phyloP scores from a whole-genome alignment of 106 monocot genomes.

The Apostasia shenzhenica region DNA sequence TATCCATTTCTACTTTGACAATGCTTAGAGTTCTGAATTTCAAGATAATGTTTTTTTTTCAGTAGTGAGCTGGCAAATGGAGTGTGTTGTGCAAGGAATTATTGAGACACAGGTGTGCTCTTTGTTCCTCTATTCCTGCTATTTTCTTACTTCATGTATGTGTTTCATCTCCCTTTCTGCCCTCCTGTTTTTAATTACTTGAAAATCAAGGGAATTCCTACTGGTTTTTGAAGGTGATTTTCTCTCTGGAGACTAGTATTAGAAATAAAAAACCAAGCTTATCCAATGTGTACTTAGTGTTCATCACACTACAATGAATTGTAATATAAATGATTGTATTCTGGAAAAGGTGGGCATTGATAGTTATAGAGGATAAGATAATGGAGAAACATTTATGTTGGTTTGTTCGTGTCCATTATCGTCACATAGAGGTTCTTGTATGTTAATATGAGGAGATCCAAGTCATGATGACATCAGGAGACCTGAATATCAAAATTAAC shows the following conservation, averaged over 20 bases:
- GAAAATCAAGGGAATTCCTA: not conserved
- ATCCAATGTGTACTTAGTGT: too few relatives aligned
- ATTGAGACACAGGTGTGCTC: slow-evolving; percentile 60
- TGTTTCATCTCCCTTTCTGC: not conserved
- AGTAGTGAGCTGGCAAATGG: slow-evolving; percentile 19
- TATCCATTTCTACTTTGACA: not conserved
- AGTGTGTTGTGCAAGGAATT: slow-evolving; percentile 73
- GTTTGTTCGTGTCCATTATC: not conserved
- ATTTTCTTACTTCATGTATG: not conserved
- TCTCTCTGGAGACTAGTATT: not conserved
- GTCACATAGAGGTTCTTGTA: too few relatives aligned
- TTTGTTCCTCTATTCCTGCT: not conserved
- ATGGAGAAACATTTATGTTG: not conserved
- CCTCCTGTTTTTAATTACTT: not conserved
- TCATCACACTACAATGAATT: too few relatives aligned
- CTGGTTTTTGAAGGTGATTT: not conserved
- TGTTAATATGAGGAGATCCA: too few relatives aligned
- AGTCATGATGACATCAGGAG: too few relatives aligned
- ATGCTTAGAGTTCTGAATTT: not conserved
- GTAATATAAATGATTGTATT: too few relatives aligned
- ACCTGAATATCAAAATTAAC: too few relatives aligned
- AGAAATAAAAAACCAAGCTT: not conserved
- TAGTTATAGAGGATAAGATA: too few relatives aligned
- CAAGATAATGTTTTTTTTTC: slow-evolving; percentile 1
- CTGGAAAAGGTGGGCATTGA: too few relatives aligned